Percentiles rank a stretch among this genome's conserved stretches.
These are phyloP conservation scores for Pyrenopolyporus hunteri DNA, from an alignment of 495 filamentous ascomycete genomes.

Conservation along the genomic window DNA sequence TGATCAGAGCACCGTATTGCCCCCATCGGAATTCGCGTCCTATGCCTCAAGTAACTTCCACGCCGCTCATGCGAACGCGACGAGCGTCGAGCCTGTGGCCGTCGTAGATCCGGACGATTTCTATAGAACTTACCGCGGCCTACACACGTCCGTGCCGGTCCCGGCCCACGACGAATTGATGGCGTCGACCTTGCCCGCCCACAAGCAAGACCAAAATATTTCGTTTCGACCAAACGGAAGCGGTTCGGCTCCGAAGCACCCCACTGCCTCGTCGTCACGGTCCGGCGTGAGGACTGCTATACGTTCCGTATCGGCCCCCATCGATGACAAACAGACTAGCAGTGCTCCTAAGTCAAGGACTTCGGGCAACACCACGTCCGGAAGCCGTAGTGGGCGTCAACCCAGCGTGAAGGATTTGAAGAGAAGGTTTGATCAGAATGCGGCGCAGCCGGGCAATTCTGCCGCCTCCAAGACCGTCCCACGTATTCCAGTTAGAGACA, in stretches of 20 bases:
- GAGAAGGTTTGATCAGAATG: constrained; percentile 58
- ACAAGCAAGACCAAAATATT: constrained; percentile 37
- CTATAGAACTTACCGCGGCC: constrained; percentile 55
- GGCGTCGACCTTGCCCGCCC: constrained; percentile 44
- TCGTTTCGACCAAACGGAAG: constrained; percentile 45
- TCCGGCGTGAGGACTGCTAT: constrained; percentile 40
- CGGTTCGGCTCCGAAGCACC: constrained; percentile 46
- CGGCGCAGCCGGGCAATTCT: constrained; percentile 32
- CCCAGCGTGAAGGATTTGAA: constrained; percentile 62
- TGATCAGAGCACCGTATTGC: constrained; percentile 13
- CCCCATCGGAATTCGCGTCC: constrained; percentile 41
- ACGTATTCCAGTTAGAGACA: constrained; percentile 44
- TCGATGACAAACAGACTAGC: constrained; percentile 47
- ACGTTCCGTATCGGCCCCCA: constrained; percentile 58
- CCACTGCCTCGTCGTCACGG: constrained; percentile 39
- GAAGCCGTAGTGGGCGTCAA: constrained; percentile 40
- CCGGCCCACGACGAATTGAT: constrained; percentile 40
- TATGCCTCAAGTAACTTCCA: constrained; percentile 49
- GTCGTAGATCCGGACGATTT: constrained; percentile 58
- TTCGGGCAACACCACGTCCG: constrained; percentile 34
- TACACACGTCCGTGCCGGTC: constrained; percentile 35
- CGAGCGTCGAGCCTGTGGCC: constrained; percentile 44
- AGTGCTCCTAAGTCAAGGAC: constrained; percentile 40
- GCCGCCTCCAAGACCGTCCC: constrained; percentile 43
- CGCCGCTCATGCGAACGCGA: constrained; percentile 46